phyloP scores from a whole-genome alignment of 352 stramenopile genomes.

The Phytophthora lateralis region DNA sequence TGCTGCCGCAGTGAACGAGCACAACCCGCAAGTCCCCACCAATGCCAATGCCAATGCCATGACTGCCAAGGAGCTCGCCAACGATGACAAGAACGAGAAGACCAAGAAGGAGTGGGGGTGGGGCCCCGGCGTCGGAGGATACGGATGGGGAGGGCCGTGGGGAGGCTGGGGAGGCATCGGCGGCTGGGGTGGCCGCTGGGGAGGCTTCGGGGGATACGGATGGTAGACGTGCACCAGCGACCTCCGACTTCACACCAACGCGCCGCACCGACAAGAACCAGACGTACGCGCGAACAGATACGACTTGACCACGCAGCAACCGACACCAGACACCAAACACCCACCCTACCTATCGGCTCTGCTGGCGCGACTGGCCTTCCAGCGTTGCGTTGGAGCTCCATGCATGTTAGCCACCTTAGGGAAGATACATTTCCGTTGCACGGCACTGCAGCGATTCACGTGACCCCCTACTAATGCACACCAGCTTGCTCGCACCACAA shows the following conservation, averaged over 20 bases:
- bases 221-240: constrained; percentile 1
- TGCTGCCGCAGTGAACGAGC: not conserved
- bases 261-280: not conserved
- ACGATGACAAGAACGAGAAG: not conserved
- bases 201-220: constrained; percentile 1
- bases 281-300: not conserved
- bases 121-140: not conserved
- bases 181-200: not conserved
- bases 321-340: not conserved
- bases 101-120: constrained; percentile 1
- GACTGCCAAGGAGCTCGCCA: not conserved
- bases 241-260: too few species aligned
- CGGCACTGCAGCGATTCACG: too few species aligned
- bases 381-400: not conserved
- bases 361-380: not conserved
- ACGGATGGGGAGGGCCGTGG: not conserved
- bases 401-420: not conserved
- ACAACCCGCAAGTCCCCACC: not conserved
- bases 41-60: not conserved
- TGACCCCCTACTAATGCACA: too few species aligned
- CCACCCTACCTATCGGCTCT: too few species aligned
- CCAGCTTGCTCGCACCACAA: too few species aligned
- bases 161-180: constrained; percentile 2
- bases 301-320: not conserved
- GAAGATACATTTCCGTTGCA: too few species aligned